phyloP scores from a whole-genome alignment of 2,329 filamentous ascomycete genomes.

The Ophiocordyceps robertsii region DNA sequence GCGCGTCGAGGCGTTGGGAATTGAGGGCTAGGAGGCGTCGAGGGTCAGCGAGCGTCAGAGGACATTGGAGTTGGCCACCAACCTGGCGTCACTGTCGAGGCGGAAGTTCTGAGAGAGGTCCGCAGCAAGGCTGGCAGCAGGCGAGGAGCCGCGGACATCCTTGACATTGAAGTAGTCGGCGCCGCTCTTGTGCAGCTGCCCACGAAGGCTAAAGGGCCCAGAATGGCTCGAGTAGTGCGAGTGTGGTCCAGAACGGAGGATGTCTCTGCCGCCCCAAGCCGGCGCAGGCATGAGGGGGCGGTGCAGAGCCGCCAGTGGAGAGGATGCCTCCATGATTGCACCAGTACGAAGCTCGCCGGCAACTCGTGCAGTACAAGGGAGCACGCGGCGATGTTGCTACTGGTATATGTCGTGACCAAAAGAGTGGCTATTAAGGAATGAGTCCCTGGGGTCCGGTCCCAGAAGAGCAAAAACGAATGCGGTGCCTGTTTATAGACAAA shows the following conservation, averaged over 20 bases:
- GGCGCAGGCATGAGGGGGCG: slow-evolving; percentile 47
- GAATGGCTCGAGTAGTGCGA: slow-evolving; percentile 35
- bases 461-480: not conserved
- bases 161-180: slow-evolving; percentile 75
- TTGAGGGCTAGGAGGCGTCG: slow-evolving; percentile 17
- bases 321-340: slow-evolving; percentile 73
- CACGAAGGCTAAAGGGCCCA: slow-evolving; percentile 67
- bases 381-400: slow-evolving; percentile 8
- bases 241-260: slow-evolving; percentile 37
- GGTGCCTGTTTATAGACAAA: not conserved
- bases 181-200: slow-evolving; percentile 46
- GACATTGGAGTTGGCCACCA: slow-evolving; percentile 16
- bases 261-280: slow-evolving; percentile 43
- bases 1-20: slow-evolving; percentile 28
- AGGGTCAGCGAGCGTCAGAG: not conserved
- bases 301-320: slow-evolving; percentile 87
- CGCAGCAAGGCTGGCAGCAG: slow-evolving; percentile 78
- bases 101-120: slow-evolving; percentile 96
- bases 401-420: slow-evolving; percentile 11
- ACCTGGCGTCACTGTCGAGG: slow-evolving; percentile 78
- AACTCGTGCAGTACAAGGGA: not conserved
- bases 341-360: slow-evolving; percentile 1
- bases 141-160: slow-evolving; percentile 71
- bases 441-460: not conserved
- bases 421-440: slow-evolving; percentile 4